Percentiles rank a stretch among this genome's conserved stretches.
These are phyloP conservation scores for Populus deltoides DNA, from an alignment of 345 rosid species.

Conservation along the genomic window DNA sequence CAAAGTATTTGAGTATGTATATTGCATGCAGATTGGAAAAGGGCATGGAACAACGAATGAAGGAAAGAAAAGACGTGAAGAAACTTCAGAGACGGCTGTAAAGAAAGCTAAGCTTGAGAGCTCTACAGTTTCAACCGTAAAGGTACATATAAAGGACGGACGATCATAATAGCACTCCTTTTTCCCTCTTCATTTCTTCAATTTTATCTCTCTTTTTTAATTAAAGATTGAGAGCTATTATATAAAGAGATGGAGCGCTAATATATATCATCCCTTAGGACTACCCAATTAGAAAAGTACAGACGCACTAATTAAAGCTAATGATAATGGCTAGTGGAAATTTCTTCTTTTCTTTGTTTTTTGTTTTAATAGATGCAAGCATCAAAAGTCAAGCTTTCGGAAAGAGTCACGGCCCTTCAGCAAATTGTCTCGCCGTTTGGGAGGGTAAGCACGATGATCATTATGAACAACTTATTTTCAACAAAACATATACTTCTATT, in stretches of 20 bases:
- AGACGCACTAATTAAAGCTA: background rate
- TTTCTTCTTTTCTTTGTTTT: background rate
- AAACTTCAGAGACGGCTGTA: slow-evolving; percentile 38
- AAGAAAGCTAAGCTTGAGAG: slow-evolving; percentile 56
- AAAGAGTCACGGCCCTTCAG: slow-evolving; percentile 83
- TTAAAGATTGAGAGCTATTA: background rate
- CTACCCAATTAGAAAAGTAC: background rate
- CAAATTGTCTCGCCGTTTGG: slow-evolving; percentile 99
- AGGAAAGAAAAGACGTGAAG: slow-evolving; percentile 62
- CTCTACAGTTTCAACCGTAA: slow-evolving; percentile 52
- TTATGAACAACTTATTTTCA: slow-evolving; percentile 1
- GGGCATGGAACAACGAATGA: slow-evolving; percentile 45
- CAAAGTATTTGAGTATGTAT: background rate
- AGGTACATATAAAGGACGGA: slow-evolving; percentile 37
- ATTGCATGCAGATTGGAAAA: slow-evolving; percentile 36
- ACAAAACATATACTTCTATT: background rate
- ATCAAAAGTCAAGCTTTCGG: slow-evolving; percentile 84
- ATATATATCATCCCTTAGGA: background rate
- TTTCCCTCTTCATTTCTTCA: background rate
- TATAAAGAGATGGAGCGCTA: background rate
- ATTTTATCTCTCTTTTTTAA: background rate
- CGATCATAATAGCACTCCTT: background rate
- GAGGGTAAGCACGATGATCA: slow-evolving; percentile 47
- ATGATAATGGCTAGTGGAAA: background rate
- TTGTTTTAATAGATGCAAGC: slow-evolving; percentile 40